Base-by-base conservation (phyloP, 371 early-diverging fungal species). In the Apophysomyces trapeziformis region DNA sequence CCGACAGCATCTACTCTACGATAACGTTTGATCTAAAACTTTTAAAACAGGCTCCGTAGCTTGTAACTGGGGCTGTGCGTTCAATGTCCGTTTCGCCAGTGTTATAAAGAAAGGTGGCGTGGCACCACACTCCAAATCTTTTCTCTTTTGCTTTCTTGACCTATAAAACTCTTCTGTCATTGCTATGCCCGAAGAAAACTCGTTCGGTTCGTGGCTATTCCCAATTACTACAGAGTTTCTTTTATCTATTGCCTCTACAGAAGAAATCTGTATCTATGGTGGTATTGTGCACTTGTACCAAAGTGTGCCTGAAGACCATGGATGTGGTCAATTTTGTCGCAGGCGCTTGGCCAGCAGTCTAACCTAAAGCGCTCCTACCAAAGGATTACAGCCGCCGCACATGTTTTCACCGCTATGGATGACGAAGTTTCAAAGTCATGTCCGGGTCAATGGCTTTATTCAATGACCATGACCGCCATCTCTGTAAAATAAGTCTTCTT, bases 351-450 rank as follows among this genome's bases (percentile, higher is more conserved):
- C 5, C 64, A 68, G 7, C 39, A 35, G 3, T 35, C 18, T 21
- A 37, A 63, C n/a, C 68, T 1, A 43, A 66, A 38, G 60, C 75
- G 0, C 59, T 75, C 0, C 62, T 80, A 26, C 77, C 80, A 8
- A 58, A 50, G 2, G 74, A 64, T 1, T 83, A 76, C 60, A 73
- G 68, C 60, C 80, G 83, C 32, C 61, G 68, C 11, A 80, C 88
- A 0, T 83, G 86, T 11, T 92, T 91, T 7, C 91, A 93, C 65
- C 91, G 91, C 70, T 93, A 93, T 65, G 93, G 92, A 11, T 88
- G 91, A 37, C 87, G 87, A 9, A 75, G 82, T 5, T 89, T 89
- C 58, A 75, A 83, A 0, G 85, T 88, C 7, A 73, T 79, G 16
- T 80, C 78, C 44, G 84, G 86, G 6, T 63, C 85, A 14, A 64